Percentiles rank a stretch among this genome's conserved stretches.
Evolutionary conservation across 768 basidiomycete species (phyloP).

Genomic region (Naganishia onofrii): DNA sequence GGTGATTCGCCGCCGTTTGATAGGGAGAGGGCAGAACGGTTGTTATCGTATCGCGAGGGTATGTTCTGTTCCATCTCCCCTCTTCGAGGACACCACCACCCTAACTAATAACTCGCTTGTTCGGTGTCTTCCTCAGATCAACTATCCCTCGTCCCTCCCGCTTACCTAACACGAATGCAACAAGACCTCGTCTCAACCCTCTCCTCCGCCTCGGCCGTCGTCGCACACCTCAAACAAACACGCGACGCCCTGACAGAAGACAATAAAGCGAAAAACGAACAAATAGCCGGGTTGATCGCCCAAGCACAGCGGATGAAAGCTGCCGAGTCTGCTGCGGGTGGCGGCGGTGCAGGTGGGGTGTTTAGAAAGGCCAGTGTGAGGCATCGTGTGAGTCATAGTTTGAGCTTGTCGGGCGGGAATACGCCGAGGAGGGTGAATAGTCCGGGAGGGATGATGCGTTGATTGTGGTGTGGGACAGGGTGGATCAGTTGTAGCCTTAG

Average conservation of each 20-base stretch:
- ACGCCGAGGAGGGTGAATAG: constrained; percentile 29
- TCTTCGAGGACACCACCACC: too few relatives aligned
- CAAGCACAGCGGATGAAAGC: constrained; percentile 62
- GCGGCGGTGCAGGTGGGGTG: constrained; percentile 36
- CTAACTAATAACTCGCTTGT: background rate
- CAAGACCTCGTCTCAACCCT: constrained; percentile 70
- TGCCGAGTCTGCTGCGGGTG: constrained; percentile 35
- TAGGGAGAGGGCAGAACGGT: constrained; percentile 61
- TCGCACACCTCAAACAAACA: constrained; percentile 78
- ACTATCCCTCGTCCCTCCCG: constrained; percentile 68
- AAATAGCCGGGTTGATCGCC: constrained; percentile 87
- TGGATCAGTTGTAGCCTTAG: background rate
- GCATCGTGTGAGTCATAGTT: constrained; percentile 2
- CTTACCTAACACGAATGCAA: constrained; percentile 65
- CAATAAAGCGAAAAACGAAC: constrained; percentile 62
- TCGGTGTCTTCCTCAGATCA: too few relatives aligned
- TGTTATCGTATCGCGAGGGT: constrained; percentile 71
- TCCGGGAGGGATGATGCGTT: constrained; percentile 25
- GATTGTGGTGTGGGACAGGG: background rate
- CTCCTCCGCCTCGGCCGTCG: constrained; percentile 67
- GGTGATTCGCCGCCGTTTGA: constrained; percentile 77
- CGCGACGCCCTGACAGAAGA: constrained; percentile 48
- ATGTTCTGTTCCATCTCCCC: constrained; percentile 34
- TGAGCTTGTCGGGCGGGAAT: constrained; percentile 10
- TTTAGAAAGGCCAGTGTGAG: constrained; percentile 37